Conservation (phyloP, 1,284 basidiomycete species). For the Coniophora puteana region DNA sequence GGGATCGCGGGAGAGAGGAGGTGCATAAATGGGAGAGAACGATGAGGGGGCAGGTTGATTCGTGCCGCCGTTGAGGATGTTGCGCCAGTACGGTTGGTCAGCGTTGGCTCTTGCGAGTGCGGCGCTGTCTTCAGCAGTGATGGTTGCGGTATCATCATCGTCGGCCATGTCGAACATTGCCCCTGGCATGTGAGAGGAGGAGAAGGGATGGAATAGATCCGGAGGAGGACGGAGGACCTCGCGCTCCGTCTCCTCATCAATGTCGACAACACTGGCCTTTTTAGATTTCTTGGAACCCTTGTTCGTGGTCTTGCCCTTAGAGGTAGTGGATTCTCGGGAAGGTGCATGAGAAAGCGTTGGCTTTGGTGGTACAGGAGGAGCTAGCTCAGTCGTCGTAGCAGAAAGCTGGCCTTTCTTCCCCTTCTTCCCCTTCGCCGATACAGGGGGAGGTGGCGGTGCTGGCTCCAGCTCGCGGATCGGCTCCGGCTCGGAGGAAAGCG, state of each 20-base stretch:
- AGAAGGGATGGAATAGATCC: too few relatives aligned
- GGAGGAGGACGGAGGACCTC: conserved; percentile 13
- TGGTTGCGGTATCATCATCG: too few relatives aligned
- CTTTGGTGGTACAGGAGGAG: conserved; percentile 13
- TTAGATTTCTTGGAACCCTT: too few relatives aligned
- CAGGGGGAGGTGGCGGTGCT: neutral
- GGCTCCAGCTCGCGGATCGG: neutral
- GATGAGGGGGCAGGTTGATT: too few relatives aligned
- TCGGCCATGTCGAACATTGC: too few relatives aligned
- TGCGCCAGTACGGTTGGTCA: too few relatives aligned
- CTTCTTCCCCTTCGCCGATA: conserved; percentile 13
- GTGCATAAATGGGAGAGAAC: too few relatives aligned
- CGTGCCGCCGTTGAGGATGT: too few relatives aligned
- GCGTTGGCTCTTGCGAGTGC: conserved; percentile 43
- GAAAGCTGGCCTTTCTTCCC: conserved; percentile 19
- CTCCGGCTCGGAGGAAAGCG: neutral
- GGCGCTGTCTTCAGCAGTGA: conserved; percentile 35
- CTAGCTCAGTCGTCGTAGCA: conserved; percentile 10
- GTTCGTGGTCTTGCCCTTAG: conserved; percentile 6
- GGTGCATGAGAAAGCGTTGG: conserved; percentile 17
- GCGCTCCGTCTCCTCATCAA: conserved; percentile 10
- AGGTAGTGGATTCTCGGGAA: conserved; percentile 4
- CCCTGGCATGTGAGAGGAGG: too few relatives aligned
- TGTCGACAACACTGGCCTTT: too few relatives aligned
- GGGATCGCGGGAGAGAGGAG: too few relatives aligned